phyloP scores from a whole-genome alignment of 2,329 filamentous ascomycete species.

The Sporothrix sp. region DNA sequence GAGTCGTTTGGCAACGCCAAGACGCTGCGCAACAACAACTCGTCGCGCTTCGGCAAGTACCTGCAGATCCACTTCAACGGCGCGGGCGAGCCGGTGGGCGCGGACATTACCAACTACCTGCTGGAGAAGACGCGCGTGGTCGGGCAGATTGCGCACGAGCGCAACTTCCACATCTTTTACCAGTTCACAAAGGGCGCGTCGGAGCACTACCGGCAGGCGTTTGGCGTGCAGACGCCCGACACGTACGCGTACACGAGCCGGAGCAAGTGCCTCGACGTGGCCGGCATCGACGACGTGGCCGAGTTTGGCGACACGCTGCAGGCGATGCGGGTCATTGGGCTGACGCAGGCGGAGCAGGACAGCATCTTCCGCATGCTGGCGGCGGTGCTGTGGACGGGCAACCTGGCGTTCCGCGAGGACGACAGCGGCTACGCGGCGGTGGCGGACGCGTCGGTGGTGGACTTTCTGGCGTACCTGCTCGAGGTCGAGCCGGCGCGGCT shows the following conservation, averaged over 20 bases:
- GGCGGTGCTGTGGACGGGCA: constrained; percentile 87
- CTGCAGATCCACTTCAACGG: constrained; percentile 92
- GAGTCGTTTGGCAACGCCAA: constrained; percentile 99
- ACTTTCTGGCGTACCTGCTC: constrained; percentile 88
- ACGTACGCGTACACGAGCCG: constrained; percentile 89
- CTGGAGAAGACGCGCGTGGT: constrained; percentile 93
- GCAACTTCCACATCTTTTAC: constrained; percentile 99
- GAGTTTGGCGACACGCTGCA: constrained; percentile 86
- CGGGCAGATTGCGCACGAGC: constrained; percentile 87
- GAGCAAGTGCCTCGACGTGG: constrained; percentile 90
- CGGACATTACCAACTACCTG: constrained; percentile 96
- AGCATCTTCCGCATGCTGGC: constrained; percentile 94
- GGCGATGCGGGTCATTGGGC: constrained; percentile 89
- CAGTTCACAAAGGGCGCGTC: constrained; percentile 94
- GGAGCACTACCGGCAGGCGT: constrained; percentile 75
- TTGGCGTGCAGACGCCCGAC: constrained; percentile 82
- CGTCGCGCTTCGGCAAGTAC: constrained; percentile 96
- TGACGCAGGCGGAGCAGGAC: constrained; percentile 82
- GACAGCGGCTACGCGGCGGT: constrained; percentile 83
- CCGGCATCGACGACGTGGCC: constrained; percentile 81
- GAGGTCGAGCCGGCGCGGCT: constrained; percentile 76
- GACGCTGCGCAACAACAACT: constrained; percentile 97
- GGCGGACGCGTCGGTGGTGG: constrained; percentile 78
- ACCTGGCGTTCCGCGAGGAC: constrained; percentile 83
- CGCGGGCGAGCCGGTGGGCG: constrained; percentile 84